Evolutionary conservation across 2,329 filamentous ascomycete species (phyloP).

Genomic region (Trichoderma sp.): DNA sequence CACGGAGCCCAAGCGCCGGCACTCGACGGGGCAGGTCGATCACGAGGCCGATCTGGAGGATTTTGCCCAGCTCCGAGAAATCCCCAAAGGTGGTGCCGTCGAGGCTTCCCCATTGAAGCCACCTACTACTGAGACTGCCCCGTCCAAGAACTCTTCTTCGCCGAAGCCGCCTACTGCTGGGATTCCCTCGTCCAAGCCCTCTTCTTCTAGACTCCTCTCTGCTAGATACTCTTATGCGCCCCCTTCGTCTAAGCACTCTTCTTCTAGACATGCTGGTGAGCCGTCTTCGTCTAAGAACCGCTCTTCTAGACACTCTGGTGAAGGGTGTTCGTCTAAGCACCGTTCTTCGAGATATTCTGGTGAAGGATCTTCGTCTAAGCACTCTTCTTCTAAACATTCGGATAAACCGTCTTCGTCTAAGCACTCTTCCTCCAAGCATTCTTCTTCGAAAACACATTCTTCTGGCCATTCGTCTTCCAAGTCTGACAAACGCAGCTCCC

Average conservation of each 20-base stretch:
- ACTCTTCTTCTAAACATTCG: neutral
- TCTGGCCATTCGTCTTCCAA: neutral
- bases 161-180: neutral
- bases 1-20: no score
- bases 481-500: neutral
- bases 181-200: no score
- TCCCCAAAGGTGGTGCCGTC: neutral
- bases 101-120: neutral
- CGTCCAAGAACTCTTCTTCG: no score
- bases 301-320: neutral
- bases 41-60: no score
- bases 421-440: neutral
- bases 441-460: neutral
- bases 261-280: neutral
- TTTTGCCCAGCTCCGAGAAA: neutral
- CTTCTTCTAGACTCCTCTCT: neutral
- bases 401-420: neutral
- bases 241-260: neutral
- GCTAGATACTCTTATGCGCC: neutral
- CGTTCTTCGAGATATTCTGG: neutral
- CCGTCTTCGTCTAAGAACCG: neutral
- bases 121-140: no score
- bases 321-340: neutral
- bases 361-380: no score
- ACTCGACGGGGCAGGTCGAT: no score